Evolutionary conservation across 1,139 yeast species (phyloP).

Genomic region (Candida neerlandica): DNA sequence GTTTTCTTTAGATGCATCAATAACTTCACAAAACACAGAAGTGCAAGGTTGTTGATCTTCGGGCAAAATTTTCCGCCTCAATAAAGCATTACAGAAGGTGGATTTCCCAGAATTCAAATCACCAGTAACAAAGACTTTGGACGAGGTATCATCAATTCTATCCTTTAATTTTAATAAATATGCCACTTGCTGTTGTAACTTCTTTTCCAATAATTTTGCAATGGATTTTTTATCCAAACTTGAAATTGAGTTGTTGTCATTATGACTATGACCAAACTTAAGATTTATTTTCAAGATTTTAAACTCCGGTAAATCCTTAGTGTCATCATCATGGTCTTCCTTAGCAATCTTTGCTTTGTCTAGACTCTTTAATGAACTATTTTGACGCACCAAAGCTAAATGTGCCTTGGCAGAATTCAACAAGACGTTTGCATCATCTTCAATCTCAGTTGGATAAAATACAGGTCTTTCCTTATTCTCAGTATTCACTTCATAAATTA

Average conservation of each 20-base stretch:
- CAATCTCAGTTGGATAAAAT: slow-evolving; percentile 58
- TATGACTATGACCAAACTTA: slow-evolving; percentile 54
- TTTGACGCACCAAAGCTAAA: slow-evolving; percentile 53
- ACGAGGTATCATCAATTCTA: slow-evolving; percentile 87
- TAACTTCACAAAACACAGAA: slow-evolving; percentile 91
- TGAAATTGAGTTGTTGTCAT: slow-evolving; percentile 45
- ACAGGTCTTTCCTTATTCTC: slow-evolving; percentile 66
- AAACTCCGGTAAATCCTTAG: slow-evolving; percentile 42
- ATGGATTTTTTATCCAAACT: slow-evolving; percentile 66
- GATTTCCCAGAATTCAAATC: slow-evolving; percentile 97
- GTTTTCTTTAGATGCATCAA: slow-evolving; percentile 76
- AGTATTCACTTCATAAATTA: slow-evolving; percentile 54
- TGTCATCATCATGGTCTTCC: slow-evolving; percentile 17
- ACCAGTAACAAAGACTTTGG: slow-evolving; percentile 95
- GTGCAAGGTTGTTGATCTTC: slow-evolving; percentile 99
- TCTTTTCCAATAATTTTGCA: slow-evolving; percentile 65
- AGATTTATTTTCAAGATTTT: slow-evolving; percentile 66
- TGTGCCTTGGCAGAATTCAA: slow-evolving; percentile 52
- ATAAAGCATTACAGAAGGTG: slow-evolving; percentile 88
- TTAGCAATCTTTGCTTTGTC: slow-evolving; percentile 32
- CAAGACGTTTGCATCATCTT: slow-evolving; percentile 35
- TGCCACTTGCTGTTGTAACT: slow-evolving; percentile 59
- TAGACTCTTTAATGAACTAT: slow-evolving; percentile 32
- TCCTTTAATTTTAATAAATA: slow-evolving; percentile 77
- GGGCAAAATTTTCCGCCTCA: slow-evolving; percentile 78